Conservation (phyloP, 345 rosid genomes). For the Eucalyptus pauciflora region DNA sequence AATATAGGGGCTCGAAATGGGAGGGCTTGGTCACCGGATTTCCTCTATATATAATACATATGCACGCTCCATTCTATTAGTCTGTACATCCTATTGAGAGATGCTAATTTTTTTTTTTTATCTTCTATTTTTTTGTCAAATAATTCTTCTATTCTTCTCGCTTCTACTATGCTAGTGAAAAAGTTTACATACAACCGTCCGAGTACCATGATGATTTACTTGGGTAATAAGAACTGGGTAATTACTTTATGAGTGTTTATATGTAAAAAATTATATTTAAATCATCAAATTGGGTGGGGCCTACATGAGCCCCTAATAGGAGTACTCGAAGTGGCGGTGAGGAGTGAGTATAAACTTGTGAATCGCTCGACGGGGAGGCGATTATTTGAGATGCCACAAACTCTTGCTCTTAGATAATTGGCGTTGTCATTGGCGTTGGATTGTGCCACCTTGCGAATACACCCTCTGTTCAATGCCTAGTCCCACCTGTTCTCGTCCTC, state of each 20-base stretch:
- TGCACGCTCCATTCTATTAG: background rate
- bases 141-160: background rate
- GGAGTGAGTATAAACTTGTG: background rate
- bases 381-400: background rate
- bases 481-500: background rate
- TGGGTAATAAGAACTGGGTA: background rate
- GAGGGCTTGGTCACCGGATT: background rate
- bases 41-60: background rate
- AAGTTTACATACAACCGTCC: background rate
- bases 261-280: background rate
- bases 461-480: background rate
- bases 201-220: background rate
- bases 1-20: background rate
- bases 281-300: background rate
- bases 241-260: background rate
- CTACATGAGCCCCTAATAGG: background rate
- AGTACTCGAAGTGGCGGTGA: background rate
- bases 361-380: accelerated
- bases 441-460: background rate
- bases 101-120: background rate
- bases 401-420: background rate
- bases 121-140: background rate
- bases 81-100: background rate
- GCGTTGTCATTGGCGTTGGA: background rate
- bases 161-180: background rate